A percentile compares a stretch with the other conserved stretches of the same genome.
Evolutionary conservation across 2,329 filamentous ascomycete genomes (phyloP).

Genomic region (Colletotrichum tropicale): DNA sequence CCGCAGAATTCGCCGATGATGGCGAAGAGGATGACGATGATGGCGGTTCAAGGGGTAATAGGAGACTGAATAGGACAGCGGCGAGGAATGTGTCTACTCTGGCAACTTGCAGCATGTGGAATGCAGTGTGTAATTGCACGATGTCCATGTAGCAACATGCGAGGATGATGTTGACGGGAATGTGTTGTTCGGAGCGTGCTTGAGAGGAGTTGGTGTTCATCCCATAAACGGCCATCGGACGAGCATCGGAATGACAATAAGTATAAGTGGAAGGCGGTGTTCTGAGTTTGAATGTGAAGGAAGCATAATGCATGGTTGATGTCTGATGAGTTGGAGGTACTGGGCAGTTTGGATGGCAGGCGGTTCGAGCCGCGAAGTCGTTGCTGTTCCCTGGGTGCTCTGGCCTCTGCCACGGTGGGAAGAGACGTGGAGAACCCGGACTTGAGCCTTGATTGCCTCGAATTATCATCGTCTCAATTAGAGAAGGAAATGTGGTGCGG

Average conservation of each 20-base stretch:
- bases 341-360: background rate
- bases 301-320: background rate
- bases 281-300: background rate
- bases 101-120: background rate
- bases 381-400: background rate
- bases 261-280: background rate
- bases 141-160: background rate
- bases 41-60: background rate
- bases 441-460: background rate
- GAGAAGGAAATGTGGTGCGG: background rate
- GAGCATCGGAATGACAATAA: background rate
- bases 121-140: constrained; percentile 2
- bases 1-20: background rate
- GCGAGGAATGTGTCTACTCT: background rate
- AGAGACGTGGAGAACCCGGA: background rate
- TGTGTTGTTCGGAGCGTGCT: background rate
- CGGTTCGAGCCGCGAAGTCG: constrained; percentile 7
- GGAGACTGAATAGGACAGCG: background rate
- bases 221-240: background rate
- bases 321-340: background rate
- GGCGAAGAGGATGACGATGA: background rate
- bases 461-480: constrained; percentile 6
- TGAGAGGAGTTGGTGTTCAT: background rate
- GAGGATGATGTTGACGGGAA: background rate
- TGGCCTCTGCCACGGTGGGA: background rate